Percentiles rank a stretch among this genome's conserved stretches.
These are phyloP conservation scores for Hypomyces perniciosus DNA, from an alignment of 2,329 filamentous ascomycete genomes.

Conservation along the genomic window DNA sequence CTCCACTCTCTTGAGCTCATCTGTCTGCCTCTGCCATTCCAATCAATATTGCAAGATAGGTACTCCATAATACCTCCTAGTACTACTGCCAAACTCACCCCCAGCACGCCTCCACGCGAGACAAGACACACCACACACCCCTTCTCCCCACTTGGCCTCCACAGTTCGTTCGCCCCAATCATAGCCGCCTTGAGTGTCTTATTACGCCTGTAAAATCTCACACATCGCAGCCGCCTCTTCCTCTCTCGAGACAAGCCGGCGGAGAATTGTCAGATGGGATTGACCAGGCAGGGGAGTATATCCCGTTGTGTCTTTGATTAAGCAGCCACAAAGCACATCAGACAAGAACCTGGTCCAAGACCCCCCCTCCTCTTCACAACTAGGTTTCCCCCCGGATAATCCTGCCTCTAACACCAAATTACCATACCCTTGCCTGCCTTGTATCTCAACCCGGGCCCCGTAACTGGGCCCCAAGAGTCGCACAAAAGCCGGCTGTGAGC, in stretches of 20 bases:
- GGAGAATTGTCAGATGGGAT: slow-evolving; percentile 33
- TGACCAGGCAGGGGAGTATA: slow-evolving; percentile 20
- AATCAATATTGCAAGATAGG: too few relatives aligned
- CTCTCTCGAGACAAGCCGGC: slow-evolving; percentile 23
- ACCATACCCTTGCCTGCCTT: slow-evolving; percentile 39
- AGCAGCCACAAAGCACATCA: slow-evolving; percentile 26
- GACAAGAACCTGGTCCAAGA: slow-evolving; percentile 30
- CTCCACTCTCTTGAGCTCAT: background rate
- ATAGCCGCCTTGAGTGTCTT: slow-evolving; percentile 21
- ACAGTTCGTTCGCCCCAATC: slow-evolving; percentile 14
- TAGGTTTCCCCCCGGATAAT: slow-evolving; percentile 24
- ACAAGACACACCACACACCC: slow-evolving; percentile 18
- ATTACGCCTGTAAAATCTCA: slow-evolving; percentile 21
- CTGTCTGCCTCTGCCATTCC: background rate
- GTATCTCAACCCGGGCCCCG: slow-evolving; percentile 34
- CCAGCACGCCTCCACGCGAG: slow-evolving; percentile 16
- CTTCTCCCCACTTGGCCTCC: slow-evolving; percentile 13
- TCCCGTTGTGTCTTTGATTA: slow-evolving; percentile 17
- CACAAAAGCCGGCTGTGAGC: slow-evolving; percentile 44
- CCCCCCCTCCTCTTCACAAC: slow-evolving; percentile 14
- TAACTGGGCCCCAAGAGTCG: slow-evolving; percentile 35
- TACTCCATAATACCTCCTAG: background rate
- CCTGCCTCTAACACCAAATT: slow-evolving; percentile 32
- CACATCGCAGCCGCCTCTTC: slow-evolving; percentile 16
- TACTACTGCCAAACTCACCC: slow-evolving; percentile 16